Evolutionary conservation across 2,329 filamentous ascomycete species (phyloP).

Genomic region (Ophiostoma quercus): DNA sequence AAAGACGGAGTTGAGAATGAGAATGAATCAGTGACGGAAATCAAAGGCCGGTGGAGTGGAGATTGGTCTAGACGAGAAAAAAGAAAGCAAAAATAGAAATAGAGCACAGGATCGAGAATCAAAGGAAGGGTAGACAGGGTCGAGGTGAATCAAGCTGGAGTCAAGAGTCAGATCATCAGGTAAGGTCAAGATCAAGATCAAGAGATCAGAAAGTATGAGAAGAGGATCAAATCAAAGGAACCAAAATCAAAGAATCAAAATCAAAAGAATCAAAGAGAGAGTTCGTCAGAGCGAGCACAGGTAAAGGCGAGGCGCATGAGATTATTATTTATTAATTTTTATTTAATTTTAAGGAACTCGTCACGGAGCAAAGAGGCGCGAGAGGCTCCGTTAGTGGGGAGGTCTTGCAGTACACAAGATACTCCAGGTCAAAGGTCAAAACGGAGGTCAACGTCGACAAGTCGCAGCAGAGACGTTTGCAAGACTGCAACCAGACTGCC

Average conservation of each 20-base stretch:
- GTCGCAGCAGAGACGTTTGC: not conserved
- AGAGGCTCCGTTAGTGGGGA: constrained; percentile 5
- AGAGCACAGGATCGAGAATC: not conserved
- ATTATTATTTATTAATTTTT: not conserved
- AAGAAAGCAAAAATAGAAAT: not conserved
- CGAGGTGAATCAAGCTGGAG: not conserved
- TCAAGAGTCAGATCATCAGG: not conserved
- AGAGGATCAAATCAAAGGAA: not conserved
- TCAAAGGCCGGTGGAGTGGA: constrained; percentile 24
- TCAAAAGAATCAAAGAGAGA: not conserved
- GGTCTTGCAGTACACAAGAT: too few relatives aligned
- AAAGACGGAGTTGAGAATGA: not conserved
- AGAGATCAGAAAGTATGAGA: not conserved
- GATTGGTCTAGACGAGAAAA: constrained; percentile 24
- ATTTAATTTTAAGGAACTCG: not conserved
- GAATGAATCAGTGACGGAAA: constrained; percentile 11
- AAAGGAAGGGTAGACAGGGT: too few relatives aligned
- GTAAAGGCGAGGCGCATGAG: not conserved
- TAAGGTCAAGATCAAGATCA: not conserved
- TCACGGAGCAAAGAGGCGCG: constrained; percentile 1
- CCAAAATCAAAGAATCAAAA: not conserved
- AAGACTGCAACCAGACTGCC: not conserved
- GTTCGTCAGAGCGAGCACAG: constrained; percentile 1
- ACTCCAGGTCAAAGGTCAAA: not conserved
- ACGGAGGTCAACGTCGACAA: not conserved